These are phyloP conservation scores for Annulohypoxylon stygium DNA, from an alignment of 495 filamentous ascomycete genomes.

Conservation along the genomic window DNA sequence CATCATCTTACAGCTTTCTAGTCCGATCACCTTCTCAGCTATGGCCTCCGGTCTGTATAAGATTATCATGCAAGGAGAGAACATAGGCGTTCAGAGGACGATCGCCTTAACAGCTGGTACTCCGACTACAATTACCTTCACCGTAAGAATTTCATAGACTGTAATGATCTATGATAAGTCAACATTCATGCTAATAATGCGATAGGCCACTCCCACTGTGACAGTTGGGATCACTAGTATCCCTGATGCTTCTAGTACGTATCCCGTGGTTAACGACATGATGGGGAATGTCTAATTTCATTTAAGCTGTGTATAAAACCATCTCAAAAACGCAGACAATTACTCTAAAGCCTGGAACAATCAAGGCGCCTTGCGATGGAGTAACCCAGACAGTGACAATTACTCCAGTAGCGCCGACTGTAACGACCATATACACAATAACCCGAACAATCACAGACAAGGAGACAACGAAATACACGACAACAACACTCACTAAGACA, in stretches of 20 bases:
- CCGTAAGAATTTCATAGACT: constrained; percentile 42
- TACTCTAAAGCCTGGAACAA: constrained; percentile 53
- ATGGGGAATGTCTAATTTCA: constrained; percentile 3
- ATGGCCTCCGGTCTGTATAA: constrained; percentile 59
- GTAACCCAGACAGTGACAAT: constrained; percentile 56
- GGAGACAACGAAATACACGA: constrained; percentile 52
- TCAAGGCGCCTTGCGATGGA: constrained; percentile 55
- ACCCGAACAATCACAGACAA: constrained; percentile 56
- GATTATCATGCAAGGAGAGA: constrained; percentile 56
- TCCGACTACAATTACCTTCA: constrained; percentile 53
- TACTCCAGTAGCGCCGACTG: constrained; percentile 51
- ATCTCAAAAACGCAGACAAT: constrained; percentile 55
- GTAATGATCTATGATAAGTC: not conserved
- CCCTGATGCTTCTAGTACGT: constrained; percentile 54
- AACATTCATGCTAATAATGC: not conserved
- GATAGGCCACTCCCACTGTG: constrained; percentile 58
- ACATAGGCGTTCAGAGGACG: constrained; percentile 56
- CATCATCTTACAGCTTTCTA: constrained; percentile 28
- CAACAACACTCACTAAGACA: constrained; percentile 52
- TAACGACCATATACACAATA: constrained; percentile 50
- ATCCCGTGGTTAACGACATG: not conserved
- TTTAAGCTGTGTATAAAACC: constrained; percentile 54
- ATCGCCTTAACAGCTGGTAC: constrained; percentile 54
- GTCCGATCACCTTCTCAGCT: constrained; percentile 56
- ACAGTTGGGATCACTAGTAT: constrained; percentile 57